phyloP scores from a whole-genome alignment of 2,329 filamentous ascomycete species.

The Coniochaeta sp. region DNA sequence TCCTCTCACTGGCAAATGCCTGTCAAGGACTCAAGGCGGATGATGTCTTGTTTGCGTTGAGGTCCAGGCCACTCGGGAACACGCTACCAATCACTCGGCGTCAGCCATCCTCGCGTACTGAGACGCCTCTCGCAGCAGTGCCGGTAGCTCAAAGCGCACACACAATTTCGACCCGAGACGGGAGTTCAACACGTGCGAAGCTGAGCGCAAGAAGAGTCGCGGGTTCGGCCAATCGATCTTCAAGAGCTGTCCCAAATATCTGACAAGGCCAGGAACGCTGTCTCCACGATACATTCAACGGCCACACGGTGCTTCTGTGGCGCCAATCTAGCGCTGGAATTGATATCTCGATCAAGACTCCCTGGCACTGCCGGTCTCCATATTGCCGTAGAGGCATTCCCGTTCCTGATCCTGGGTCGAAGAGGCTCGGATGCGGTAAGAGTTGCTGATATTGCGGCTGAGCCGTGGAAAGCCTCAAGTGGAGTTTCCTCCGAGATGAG shows the following conservation, averaged over 20 bases:
- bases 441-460: background rate
- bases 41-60: background rate
- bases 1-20: background rate
- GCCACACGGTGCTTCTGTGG: background rate
- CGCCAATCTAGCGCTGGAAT: background rate
- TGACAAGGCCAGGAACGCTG: background rate
- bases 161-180: background rate
- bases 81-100: background rate
- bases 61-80: background rate
- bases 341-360: background rate
- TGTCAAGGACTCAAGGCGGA: background rate
- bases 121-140: background rate
- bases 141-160: background rate
- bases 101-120: background rate
- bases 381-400: no score
- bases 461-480: background rate
- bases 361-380: background rate
- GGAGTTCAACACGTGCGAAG: background rate
- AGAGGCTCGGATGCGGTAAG: background rate
- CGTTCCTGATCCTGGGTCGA: background rate
- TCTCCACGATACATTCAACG: background rate
- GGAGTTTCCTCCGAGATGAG: background rate
- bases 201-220: background rate
- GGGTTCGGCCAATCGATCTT: background rate
- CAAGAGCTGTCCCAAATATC: background rate